These are phyloP conservation scores for Terfezia boudieri DNA, from an alignment of 495 filamentous ascomycete genomes.

Conservation along the genomic window DNA sequence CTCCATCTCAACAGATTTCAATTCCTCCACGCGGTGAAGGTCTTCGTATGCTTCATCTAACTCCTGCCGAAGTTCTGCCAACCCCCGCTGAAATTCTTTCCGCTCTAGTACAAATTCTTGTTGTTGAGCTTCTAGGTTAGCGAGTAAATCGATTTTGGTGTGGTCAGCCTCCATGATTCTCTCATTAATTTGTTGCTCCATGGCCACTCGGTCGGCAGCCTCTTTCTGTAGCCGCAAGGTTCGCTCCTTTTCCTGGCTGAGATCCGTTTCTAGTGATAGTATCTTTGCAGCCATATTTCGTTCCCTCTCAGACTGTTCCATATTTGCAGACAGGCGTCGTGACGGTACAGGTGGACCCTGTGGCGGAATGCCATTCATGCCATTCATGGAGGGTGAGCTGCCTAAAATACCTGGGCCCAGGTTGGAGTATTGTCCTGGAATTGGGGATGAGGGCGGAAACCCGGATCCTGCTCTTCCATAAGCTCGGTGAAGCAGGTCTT, in stretches of 20 bases:
- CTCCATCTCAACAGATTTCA: slow-evolving; percentile 43
- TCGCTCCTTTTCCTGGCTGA: slow-evolving; percentile 34
- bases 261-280: slow-evolving; percentile 59
- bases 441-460: slow-evolving; percentile 49
- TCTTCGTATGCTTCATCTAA: slow-evolving; percentile 80
- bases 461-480: slow-evolving; percentile 13
- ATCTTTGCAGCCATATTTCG: slow-evolving; percentile 33
- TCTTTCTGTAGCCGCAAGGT: slow-evolving; percentile 35
- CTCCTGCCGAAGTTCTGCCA: slow-evolving; percentile 46
- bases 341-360: slow-evolving; percentile 34
- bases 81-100: slow-evolving; percentile 54
- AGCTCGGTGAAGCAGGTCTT: slow-evolving; percentile 67
- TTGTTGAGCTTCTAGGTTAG: slow-evolving; percentile 80
- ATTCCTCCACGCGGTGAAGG: slow-evolving; percentile 61
- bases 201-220: slow-evolving; percentile 31
- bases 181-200: slow-evolving; percentile 40
- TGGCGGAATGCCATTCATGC: slow-evolving; percentile 22
- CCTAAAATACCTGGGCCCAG: background rate
- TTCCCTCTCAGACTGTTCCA: slow-evolving; percentile 33
- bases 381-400: slow-evolving; percentile 12
- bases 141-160: slow-evolving; percentile 82
- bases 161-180: slow-evolving; percentile 42
- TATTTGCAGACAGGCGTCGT: slow-evolving; percentile 40
- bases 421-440: slow-evolving; percentile 42
- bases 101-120: slow-evolving; percentile 72